These are phyloP conservation scores for Cercis canadensis DNA, from an alignment of 306 rosid genomes.

Conservation along the genomic window DNA sequence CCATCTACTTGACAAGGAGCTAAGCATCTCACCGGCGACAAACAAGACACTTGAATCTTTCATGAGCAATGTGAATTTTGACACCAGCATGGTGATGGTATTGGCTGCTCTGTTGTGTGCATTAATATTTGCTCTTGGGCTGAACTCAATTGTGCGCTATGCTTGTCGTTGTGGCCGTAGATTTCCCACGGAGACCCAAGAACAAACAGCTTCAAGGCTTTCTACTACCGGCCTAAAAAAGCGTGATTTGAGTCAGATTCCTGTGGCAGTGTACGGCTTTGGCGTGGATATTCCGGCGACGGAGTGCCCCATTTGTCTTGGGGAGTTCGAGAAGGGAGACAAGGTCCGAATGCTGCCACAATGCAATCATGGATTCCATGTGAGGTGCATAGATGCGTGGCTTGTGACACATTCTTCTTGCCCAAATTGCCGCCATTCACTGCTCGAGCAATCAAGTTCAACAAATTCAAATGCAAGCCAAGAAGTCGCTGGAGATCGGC, in stretches of 20 bases:
- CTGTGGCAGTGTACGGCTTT: slow-evolving; percentile 65
- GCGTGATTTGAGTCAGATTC: slow-evolving; percentile 60
- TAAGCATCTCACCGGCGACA: slow-evolving; percentile 44
- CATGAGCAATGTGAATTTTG: slow-evolving; percentile 57
- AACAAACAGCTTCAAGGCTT: slow-evolving; percentile 45
- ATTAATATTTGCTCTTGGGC: slow-evolving; percentile 65
- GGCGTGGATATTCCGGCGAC: slow-evolving; percentile 53
- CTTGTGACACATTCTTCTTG: slow-evolving; percentile 73
- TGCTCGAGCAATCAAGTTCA: slow-evolving; percentile 38
- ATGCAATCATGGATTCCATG: slow-evolving; percentile 76
- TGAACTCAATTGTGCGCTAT: slow-evolving; percentile 77
- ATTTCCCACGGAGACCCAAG: slow-evolving; percentile 45
- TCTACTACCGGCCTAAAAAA: slow-evolving; percentile 65
- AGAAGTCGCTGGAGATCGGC: slow-evolving; percentile 14
- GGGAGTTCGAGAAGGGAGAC: slow-evolving; percentile 59
- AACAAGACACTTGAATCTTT: slow-evolving; percentile 45
- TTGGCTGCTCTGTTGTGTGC: slow-evolving; percentile 79
- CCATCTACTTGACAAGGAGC: slow-evolving; percentile 42
- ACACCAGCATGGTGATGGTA: slow-evolving; percentile 81
- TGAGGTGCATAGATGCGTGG: slow-evolving; percentile 72
- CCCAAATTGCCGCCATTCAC: slow-evolving; percentile 70
- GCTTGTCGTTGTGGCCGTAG: slow-evolving; percentile 58
- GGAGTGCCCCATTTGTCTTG: slow-evolving; percentile 78
- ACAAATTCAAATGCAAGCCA: neutral
- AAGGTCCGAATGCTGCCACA: slow-evolving; percentile 71